Evolutionary conservation across 768 basidiomycete genomes (phyloP).

Genomic region (Hirschioporus abietinus): DNA sequence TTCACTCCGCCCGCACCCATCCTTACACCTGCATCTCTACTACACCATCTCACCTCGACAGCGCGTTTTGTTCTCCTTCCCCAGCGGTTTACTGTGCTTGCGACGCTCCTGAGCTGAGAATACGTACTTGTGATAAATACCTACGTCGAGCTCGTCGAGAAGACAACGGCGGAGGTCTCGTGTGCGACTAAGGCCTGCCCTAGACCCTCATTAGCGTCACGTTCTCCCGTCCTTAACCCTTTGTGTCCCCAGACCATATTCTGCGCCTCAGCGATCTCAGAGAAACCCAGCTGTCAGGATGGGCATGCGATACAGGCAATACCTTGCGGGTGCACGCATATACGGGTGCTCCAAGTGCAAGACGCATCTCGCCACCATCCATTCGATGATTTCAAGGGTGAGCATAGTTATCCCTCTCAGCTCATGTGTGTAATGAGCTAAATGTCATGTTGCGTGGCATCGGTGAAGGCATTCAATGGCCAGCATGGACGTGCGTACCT

Average conservation of each 20-base stretch:
- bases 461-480: constrained; percentile 84
- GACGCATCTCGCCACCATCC: constrained; percentile 88
- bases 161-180: not conserved
- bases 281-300: constrained; percentile 31
- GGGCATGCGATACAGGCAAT: constrained; percentile 89
- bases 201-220: not conserved
- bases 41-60: not conserved
- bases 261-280: not conserved
- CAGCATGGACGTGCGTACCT: constrained; percentile 95
- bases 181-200: not conserved
- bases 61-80: not conserved
- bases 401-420: constrained; percentile 17
- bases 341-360: constrained; percentile 85
- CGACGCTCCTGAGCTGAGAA: not conserved
- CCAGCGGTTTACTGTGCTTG: not conserved
- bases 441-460: not conserved
- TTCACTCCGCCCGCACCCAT: not conserved
- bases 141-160: not conserved
- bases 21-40: not conserved
- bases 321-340: constrained; percentile 79
- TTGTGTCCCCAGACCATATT: not conserved
- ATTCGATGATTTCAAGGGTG: constrained; percentile 87
- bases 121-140: not conserved
- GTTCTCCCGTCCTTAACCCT: not conserved
- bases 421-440: not conserved